Percentiles rank a stretch among this genome's conserved stretches.
phyloP scores from a whole-genome alignment of 2,329 filamentous ascomycete species.

The Hypoxylon sp. region DNA sequence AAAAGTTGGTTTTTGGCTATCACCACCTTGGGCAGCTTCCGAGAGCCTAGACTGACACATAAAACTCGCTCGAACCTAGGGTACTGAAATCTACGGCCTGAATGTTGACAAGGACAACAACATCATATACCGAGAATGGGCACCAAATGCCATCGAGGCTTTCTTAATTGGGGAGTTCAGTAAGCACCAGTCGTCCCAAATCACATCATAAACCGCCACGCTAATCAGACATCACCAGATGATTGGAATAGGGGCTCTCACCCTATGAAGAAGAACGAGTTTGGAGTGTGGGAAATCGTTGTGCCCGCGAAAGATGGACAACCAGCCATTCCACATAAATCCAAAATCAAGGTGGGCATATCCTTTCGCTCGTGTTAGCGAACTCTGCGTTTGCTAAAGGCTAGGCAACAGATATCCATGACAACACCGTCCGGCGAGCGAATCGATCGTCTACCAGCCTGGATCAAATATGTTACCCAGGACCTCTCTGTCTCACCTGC shows the following conservation, averaged over 20 bases:
- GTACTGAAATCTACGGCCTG: conserved; percentile 88
- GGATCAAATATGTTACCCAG: conserved; percentile 98
- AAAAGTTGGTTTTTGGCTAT: conserved; percentile 67
- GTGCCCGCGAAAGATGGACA: conserved; percentile 81
- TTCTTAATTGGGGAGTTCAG: conserved; percentile 96
- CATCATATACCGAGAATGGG: conserved; percentile 96
- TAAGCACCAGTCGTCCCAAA: conserved; percentile 59
- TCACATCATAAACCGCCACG: conserved; percentile 8
- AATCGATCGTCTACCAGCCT: conserved; percentile 90
- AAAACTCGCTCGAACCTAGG: conserved; percentile 65
- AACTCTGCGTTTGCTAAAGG: conserved; percentile 23
- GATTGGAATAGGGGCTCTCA: conserved; percentile 87
- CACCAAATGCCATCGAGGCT: conserved; percentile 87
- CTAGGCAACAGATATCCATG: conserved; percentile 78
- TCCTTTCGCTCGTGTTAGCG: neutral
- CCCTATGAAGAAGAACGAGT: conserved; percentile 88
- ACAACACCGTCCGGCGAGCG: conserved; percentile 83
- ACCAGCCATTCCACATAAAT: conserved; percentile 89
- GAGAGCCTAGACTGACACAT: conserved; percentile 35
- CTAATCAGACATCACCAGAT: conserved; percentile 68
- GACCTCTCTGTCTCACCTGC: conserved; percentile 89
- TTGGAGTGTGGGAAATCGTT: conserved; percentile 87
- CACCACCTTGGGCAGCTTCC: neutral
- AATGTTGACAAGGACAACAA: conserved; percentile 85
- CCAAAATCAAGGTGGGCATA: conserved; percentile 96